Conservation (phyloP, 768 basidiomycete genomes). For the Agaricus bisporus region DNA sequence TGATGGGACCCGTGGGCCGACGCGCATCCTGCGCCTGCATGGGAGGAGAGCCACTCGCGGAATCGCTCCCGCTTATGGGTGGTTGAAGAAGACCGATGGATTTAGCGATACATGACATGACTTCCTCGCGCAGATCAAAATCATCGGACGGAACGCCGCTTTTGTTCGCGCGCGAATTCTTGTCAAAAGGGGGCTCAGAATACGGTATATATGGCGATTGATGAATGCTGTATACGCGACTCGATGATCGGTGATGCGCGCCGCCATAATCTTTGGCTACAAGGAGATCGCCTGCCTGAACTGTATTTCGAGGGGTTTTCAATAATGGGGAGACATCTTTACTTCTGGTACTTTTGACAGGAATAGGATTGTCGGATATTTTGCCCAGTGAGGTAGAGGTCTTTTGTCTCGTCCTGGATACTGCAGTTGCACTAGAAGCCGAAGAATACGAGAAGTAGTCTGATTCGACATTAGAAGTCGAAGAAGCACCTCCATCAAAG, state of each 20-base stretch:
- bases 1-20: conserved; percentile 25
- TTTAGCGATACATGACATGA: conserved; percentile 97
- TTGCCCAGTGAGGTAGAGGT: conserved; percentile 23
- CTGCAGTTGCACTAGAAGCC: conserved; percentile 14
- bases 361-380: conserved; percentile 17
- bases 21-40: conserved; percentile 41
- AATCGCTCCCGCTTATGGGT: conserved; percentile 63
- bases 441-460: conserved; percentile 50
- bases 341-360: conserved; percentile 3
- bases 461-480: conserved; percentile 42
- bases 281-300: conserved; percentile 75
- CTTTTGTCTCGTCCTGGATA: conserved; percentile 16
- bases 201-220: conserved; percentile 43
- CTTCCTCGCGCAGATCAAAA: conserved; percentile 92
- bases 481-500: conserved; percentile 59
- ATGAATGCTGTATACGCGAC: conserved; percentile 43
- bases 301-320: conserved; percentile 43
- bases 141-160: conserved; percentile 44
- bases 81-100: conserved; percentile 93
- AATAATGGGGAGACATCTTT: conserved; percentile 2
- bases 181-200: conserved; percentile 23
- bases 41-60: conserved; percentile 60
- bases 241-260: conserved; percentile 39
- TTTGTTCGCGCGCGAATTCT: conserved; percentile 15
- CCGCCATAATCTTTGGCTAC: conserved; percentile 45